Evolutionary conservation across 345 rosid genomes (phyloP).

Genomic region (Trapa bicornis): DNA sequence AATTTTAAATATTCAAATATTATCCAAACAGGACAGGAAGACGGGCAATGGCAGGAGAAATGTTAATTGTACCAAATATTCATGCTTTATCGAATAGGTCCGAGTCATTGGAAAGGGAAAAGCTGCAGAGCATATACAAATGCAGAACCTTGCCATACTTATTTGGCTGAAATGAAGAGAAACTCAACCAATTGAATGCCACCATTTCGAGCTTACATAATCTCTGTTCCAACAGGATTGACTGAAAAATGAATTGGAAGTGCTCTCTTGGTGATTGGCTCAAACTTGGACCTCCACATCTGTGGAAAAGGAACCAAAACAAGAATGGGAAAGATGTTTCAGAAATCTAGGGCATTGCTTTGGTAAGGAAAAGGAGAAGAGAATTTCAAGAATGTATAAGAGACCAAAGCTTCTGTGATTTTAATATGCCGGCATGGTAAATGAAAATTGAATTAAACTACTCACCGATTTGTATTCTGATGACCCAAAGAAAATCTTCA

Average conservation of each 20-base stretch:
- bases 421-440: not conserved
- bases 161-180: not conserved
- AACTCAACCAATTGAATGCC: not conserved
- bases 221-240: slow-evolving; percentile 68
- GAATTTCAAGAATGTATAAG: not conserved
- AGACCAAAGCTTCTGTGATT: not conserved
- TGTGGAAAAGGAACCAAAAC: slow-evolving; percentile 15
- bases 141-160: not conserved
- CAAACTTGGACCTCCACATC: slow-evolving; percentile 62
- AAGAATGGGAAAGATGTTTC: no score
- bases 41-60: not conserved
- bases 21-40: not conserved
- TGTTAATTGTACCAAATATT: not conserved
- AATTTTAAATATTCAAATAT: no score
- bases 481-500: slow-evolving; percentile 43
- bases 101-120: not conserved
- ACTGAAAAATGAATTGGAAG: slow-evolving; percentile 48
- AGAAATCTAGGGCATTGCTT: not conserved
- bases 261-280: slow-evolving; percentile 30
- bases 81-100: not conserved
- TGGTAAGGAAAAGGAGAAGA: no score
- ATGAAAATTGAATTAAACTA: not conserved
- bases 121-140: not conserved
- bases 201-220: slow-evolving; percentile 22
- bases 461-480: slow-evolving; percentile 51